Conservation (phyloP, 2,329 filamentous ascomycete genomes). For the Fusarium napiforme region DNA sequence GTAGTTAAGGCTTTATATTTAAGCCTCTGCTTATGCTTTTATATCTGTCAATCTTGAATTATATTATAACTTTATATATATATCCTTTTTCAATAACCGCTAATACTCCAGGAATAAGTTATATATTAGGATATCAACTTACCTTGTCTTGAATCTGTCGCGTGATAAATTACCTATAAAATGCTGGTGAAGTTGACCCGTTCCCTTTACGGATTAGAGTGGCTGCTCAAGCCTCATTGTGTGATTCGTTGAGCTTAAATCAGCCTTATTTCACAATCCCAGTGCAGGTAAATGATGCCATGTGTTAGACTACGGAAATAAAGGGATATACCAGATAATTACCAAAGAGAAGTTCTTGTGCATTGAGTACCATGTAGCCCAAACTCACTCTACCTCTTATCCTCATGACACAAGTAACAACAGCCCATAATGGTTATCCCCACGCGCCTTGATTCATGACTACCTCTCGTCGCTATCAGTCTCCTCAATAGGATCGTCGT, state of each 20-base stretch:
- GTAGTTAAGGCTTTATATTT: not conserved
- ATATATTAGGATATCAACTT: not conserved
- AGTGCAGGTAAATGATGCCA: not conserved
- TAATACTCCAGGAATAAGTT: not conserved
- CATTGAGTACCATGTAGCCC: not conserved
- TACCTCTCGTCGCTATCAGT: not conserved
- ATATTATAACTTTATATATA: too few species aligned
- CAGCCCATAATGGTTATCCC: not conserved
- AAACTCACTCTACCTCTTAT: not conserved
- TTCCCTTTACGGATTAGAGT: not conserved
- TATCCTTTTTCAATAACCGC: too few species aligned
- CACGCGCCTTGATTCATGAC: not conserved
- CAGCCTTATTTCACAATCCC: not conserved
- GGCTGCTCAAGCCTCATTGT: not conserved
- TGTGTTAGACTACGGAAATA: not conserved
- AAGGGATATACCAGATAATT: not conserved
- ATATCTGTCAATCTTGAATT: too few species aligned
- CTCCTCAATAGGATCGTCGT: not conserved
- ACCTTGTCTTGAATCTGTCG: not conserved
- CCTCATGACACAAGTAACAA: not conserved
- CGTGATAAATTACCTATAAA: not conserved
- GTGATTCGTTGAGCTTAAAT: slow-evolving; percentile 27
- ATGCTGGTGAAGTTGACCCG: not conserved
- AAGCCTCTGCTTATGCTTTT: not conserved
- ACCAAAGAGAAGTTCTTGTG: not conserved